Evolutionary conservation across 2,329 filamentous ascomycete species (phyloP), one percentile per base, ranked within the genome.

Genomic region (Fusarium sulawesiense): DNA sequence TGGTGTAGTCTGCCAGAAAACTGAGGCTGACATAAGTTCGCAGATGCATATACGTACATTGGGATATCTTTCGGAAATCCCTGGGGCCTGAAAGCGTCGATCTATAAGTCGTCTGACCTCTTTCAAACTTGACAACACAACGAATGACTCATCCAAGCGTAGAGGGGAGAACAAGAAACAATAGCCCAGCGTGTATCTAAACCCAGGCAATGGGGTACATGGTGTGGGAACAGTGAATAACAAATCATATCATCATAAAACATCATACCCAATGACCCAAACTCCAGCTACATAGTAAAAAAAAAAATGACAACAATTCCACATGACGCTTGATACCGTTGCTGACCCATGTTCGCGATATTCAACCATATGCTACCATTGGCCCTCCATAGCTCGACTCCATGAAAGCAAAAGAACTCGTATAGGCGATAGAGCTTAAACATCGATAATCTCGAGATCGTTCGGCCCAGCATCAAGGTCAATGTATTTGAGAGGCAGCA

Each of bases 401-500:
- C 56, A 27, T 48, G 27, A 32, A 59, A 53, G 50, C 46, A 42
- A 58, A 53, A 18, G 29, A 44, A 41, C 23, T 42, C 55, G 29
- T 45, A n/a, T 16, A 45, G 23, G 34, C 49, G 46, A 48, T 6
- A 50, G 32, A 54, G 13, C 30, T 63, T 69, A 68, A 20, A 56
- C 48, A 21, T 71, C 50, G n/a, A 79, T 76, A 4, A 74, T 79
- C 25, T 80, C 78, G 23, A 80, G 76, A 5, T 78, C 79, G 32
- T 81, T 79, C 10, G 78, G 71, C 6, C 76, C 76, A 9, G 76
- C 76, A 53, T 85, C 83, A 4, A 79, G 75, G 49, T 85, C 83
- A 40, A 82, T 69, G 5, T 82, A 75, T 77, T 92, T 94, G 55
- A 98, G 82, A 68, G 94, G 91, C 40, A 99, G 80, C 9, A 98